These are phyloP conservation scores for Oxytropis ochrocephala DNA, from an alignment of 306 rosid species.

Conservation along the genomic window DNA sequence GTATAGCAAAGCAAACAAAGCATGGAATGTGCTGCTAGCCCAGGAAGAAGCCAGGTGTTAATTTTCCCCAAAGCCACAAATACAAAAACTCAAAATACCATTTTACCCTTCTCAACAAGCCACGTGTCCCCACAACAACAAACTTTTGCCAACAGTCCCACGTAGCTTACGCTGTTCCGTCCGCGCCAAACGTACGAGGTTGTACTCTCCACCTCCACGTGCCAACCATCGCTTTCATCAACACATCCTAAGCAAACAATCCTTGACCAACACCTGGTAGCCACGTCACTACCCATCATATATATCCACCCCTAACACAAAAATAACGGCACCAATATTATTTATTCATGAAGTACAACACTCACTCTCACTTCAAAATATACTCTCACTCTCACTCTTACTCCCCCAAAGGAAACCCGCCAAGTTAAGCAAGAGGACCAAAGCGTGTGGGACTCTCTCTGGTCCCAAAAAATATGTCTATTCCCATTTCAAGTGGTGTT, in stretches of 20 bases:
- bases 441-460: too few relatives aligned
- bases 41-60: background rate
- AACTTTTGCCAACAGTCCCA: constrained; percentile 9
- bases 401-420: too few relatives aligned
- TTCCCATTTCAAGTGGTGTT: background rate
- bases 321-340: too few relatives aligned
- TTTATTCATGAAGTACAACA: background rate
- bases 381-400: too few relatives aligned
- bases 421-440: background rate
- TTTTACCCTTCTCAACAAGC: background rate
- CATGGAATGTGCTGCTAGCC: too few relatives aligned
- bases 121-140: background rate
- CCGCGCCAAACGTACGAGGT: background rate
- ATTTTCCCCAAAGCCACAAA: background rate
- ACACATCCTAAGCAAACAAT: background rate
- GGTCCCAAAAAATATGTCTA: background rate
- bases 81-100: background rate
- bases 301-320: background rate
- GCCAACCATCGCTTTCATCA: background rate
- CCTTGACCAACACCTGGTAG: background rate
- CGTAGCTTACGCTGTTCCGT: background rate
- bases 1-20: too few relatives aligned
- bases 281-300: background rate
- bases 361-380: background rate
- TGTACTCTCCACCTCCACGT: background rate